Evolutionary conservation across 2,329 filamentous ascomycete genomes (phyloP), one percentile per base, ranked within the genome.

Genomic region (Aspergillus versicolor): DNA sequence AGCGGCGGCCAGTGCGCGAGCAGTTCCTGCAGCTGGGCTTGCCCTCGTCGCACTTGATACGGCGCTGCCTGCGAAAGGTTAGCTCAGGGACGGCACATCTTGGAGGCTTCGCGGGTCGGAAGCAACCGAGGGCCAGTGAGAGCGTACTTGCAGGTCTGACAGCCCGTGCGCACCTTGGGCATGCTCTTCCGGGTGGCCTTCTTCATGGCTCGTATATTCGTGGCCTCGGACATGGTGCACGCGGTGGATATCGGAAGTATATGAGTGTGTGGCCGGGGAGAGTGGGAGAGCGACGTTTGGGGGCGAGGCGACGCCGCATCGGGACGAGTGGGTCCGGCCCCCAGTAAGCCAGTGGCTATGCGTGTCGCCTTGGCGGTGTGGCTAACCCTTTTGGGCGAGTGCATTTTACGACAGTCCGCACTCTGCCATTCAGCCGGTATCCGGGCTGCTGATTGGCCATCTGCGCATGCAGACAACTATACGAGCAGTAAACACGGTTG

Each of bases 131-230:
- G 24, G 37, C 6, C 30, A 37, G 37, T 7, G 13, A 32, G 41
- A 27, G 27, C 27, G 27, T 27, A 54, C 52, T 54, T 54, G 52
- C 52, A 54, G 32, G 43, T 54, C 34, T 15, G 21, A 9, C 52
- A 54, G 22, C 52, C 52, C 17, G 43, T 54, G 32, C 52, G 52
- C 21, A 54, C 52, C 21, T 54, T 55, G 13, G 52, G 45, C 52
- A 44, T 55, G 37, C 52, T 55, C 52, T 49, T 48, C 13, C 52
- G 13, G 8, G 52, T 48, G 19, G 22, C 30, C 21, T 48, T 54
- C 34, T 27, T 48, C 52, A 48, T 54, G 5, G 52, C 52, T 54
- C 52, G 52, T 48, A 54, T 54, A 54, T 54, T 54, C n/a, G 4
- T 11, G 11, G 43, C 1, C 12, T 38, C 21, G 4, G 42, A 11